A percentile compares a stretch with the other conserved stretches of the same genome.
Conservation (phyloP, 148 eudicot genomes). For the Camellia granthamiana region DNA sequence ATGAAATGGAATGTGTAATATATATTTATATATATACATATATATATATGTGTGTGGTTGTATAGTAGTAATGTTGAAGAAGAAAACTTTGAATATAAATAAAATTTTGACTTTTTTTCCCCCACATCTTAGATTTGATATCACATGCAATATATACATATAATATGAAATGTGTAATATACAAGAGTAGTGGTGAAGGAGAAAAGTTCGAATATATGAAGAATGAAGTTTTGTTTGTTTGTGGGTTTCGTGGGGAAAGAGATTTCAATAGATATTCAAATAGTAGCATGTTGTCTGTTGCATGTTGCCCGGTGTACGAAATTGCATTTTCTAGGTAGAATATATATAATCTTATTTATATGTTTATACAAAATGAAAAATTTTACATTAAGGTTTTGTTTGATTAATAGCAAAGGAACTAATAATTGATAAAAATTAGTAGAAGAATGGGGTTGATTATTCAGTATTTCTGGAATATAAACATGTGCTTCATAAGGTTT, state of each 20-base stretch:
- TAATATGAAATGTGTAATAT: no score
- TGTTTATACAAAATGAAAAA: no score
- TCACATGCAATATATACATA: no score
- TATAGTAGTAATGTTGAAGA: not conserved
- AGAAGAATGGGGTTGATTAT: no score
- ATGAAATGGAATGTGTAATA: not conserved
- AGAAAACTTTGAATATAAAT: not conserved
- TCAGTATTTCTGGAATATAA: no score
- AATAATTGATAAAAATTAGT: no score
- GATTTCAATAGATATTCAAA: not conserved
- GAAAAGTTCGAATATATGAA: not conserved
- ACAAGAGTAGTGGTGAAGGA: no score
- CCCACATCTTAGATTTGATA: no score
- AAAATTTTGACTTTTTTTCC: not conserved
- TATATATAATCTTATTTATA: not conserved
- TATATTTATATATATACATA: not conserved
- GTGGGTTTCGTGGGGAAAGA: not conserved
- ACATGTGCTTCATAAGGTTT: no score
- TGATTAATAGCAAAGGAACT: no score
- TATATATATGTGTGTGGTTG: not conserved
- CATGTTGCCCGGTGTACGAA: not conserved
- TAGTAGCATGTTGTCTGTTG: not conserved
- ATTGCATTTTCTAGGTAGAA: no score
- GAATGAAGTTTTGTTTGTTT: not conserved
- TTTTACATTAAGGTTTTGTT: no score